Evolutionary conservation across 441 rosid genomes (phyloP), one percentile per base, ranked within the genome.

Genomic region (Corymbia citriodora): DNA sequence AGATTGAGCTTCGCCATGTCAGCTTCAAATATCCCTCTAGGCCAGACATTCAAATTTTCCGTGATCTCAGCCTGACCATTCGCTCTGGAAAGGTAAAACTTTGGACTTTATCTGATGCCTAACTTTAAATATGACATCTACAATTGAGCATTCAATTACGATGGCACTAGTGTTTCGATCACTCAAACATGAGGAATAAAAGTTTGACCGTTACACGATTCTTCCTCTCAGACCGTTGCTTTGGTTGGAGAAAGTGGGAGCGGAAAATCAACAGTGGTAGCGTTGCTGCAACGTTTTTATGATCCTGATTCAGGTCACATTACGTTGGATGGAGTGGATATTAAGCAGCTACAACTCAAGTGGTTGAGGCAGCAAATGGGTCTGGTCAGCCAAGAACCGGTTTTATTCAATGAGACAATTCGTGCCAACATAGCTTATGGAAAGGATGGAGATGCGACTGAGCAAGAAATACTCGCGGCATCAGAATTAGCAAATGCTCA

Each of bases 321-420:
- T 48, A 90, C 59, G 31, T 87, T 87, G 9, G 89, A 90, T 31
- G 87, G 91, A 18, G 87, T 90, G 70, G 53, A 90, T 72, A 70
- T 90, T 29, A 40, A 87, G 55, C 23, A 57, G 40, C 72, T 90
- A 72, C 89, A 90, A 40, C 89, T 90, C 68, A 87, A 87, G 89
- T 87, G 87, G 87, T 52, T 90, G 48, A 90, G 91, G 91, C 91
- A 90, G 72, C 91, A 90, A 63, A 90, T 90, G 91, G 91, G 91
- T 54, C 89, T 90, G 31, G 91, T 90, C 61, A 87, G 91, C 87
- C 91, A 90, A 45, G 91, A 90, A 33, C 91, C 91, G 0, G 79
- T 90, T 29, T 63, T 90, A 33, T 90, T 90, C 91, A 90, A 90
- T 29, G 89, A 87, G 65, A 90, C 91, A 50, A 90, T 90, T 40